Percentiles rank a stretch among this genome's conserved stretches.
Conservation (phyloP, 306 rosid species). For the Urtica urens region DNA sequence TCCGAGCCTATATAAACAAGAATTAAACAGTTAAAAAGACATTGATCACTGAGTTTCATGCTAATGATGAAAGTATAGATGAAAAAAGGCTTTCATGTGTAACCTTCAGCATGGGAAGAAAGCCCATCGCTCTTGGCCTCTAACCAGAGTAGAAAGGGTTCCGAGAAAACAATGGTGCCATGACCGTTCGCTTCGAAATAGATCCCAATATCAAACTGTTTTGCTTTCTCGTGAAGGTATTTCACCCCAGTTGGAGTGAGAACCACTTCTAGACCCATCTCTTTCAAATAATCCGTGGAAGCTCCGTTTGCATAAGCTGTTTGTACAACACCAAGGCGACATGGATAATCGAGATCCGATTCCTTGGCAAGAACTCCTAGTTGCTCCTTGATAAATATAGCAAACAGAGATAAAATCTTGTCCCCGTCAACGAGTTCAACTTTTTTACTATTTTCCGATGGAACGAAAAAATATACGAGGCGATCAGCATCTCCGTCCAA, state of each 20-base stretch:
- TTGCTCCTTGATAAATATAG: constrained; percentile 68
- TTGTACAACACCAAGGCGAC: constrained; percentile 67
- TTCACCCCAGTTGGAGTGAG: constrained; percentile 90
- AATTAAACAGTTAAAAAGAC: constrained; percentile 8
- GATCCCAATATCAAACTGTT: constrained; percentile 69
- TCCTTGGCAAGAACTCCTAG: constrained; percentile 44
- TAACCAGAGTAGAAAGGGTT: constrained; percentile 42
- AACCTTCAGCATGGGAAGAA: constrained; percentile 46
- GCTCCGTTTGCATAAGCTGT: constrained; percentile 98
- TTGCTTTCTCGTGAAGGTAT: constrained; percentile 78
- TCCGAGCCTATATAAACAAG: constrained; percentile 51
- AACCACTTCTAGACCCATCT: constrained; percentile 61
- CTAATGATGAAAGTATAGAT: no score
- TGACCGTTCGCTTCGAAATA: constrained; percentile 99
- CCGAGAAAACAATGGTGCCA: constrained; percentile 83
- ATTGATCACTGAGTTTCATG: no score
- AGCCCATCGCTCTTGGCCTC: constrained; percentile 33
- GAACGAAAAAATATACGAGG: constrained; percentile 67
- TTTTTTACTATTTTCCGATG: constrained; percentile 33
- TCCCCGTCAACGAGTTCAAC: constrained; percentile 86
- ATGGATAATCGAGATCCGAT: constrained; percentile 24
- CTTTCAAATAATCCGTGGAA: constrained; percentile 63
- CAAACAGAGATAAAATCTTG: constrained; percentile 75
- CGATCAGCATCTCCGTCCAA: constrained; percentile 98
- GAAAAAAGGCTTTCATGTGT: no score